phyloP scores from a whole-genome alignment of 805 yeast species.

The Hemisphaericaspora nanyangensis region DNA sequence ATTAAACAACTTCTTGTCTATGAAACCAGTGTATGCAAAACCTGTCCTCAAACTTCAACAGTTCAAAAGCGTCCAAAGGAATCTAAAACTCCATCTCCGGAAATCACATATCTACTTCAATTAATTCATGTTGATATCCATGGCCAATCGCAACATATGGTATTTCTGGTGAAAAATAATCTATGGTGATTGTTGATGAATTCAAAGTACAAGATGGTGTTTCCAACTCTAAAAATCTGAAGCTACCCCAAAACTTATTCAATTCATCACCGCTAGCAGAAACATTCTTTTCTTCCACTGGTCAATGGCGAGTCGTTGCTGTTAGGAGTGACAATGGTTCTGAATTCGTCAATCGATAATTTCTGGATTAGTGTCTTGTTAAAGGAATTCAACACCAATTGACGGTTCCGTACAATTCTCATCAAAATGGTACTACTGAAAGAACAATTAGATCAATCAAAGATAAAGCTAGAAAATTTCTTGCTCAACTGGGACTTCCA shows the following conservation, averaged over 20 bases:
- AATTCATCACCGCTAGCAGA: constrained; percentile 1
- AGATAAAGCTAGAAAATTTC: constrained; percentile 1
- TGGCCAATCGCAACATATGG: background rate
- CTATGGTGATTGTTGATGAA: background rate
- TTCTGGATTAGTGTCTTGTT: background rate
- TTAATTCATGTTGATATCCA: background rate
- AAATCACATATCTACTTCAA: background rate
- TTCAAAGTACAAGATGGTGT: background rate
- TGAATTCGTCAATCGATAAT: background rate
- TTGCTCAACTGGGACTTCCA: background rate
- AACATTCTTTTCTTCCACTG: background rate
- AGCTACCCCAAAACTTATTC: constrained; percentile 1
- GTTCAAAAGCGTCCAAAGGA: no score
- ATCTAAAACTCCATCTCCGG: no score
- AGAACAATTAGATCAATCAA: background rate
- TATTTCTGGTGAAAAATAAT: background rate
- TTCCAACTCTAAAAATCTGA: background rate
- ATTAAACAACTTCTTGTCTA: no score
- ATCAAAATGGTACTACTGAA: constrained; percentile 3
- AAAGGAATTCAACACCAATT: constrained; percentile 2
- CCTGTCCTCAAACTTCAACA: no score
- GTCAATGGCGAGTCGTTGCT: constrained; percentile 4
- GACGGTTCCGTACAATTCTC: background rate
- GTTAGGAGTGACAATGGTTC: constrained; percentile 7
- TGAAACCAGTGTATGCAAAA: no score